A percentile compares a stretch with the other conserved stretches of the same genome.
Conservation (phyloP, 768 basidiomycete species). For the Boletales sp. region DNA sequence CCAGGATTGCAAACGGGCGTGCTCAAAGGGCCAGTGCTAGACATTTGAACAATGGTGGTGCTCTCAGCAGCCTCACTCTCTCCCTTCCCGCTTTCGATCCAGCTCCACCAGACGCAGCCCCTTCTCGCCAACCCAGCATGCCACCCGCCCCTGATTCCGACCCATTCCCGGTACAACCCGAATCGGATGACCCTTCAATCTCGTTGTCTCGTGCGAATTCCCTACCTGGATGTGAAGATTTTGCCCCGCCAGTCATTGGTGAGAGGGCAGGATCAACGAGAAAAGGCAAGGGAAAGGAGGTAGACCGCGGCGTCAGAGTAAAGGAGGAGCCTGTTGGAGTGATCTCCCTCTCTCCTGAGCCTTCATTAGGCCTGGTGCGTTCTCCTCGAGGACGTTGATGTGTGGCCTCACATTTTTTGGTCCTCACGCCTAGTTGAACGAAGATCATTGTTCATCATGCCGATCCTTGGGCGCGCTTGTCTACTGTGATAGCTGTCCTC, state of each 20-base stretch:
- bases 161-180: slow-evolving; percentile 47
- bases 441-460: slow-evolving; percentile 85
- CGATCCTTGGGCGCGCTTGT: slow-evolving; percentile 80
- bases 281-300: slow-evolving; percentile 46
- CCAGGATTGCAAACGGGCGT: slow-evolving; percentile 58
- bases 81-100: slow-evolving; percentile 30
- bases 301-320: slow-evolving; percentile 34
- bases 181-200: slow-evolving; percentile 53
- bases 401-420: slow-evolving; percentile 17
- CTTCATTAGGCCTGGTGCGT: slow-evolving; percentile 36
- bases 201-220: slow-evolving; percentile 66
- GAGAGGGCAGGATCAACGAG: slow-evolving; percentile 28
- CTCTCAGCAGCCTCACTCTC: slow-evolving; percentile 34
- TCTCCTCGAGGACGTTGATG: slow-evolving; percentile 1
- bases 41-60: slow-evolving; percentile 45
- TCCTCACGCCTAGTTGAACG: slow-evolving; percentile 46
- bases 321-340: slow-evolving; percentile 43
- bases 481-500: slow-evolving; percentile 96
- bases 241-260: slow-evolving; percentile 9
- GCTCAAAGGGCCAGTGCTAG: slow-evolving; percentile 74
- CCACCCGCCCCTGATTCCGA: slow-evolving; percentile 51
- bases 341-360: slow-evolving; percentile 36
- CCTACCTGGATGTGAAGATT: slow-evolving; percentile 30
- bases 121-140: slow-evolving; percentile 34
- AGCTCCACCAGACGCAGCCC: slow-evolving; percentile 37